Base-by-base conservation (phyloP, 495 filamentous ascomycete species). In the Penicillium canariense region DNA sequence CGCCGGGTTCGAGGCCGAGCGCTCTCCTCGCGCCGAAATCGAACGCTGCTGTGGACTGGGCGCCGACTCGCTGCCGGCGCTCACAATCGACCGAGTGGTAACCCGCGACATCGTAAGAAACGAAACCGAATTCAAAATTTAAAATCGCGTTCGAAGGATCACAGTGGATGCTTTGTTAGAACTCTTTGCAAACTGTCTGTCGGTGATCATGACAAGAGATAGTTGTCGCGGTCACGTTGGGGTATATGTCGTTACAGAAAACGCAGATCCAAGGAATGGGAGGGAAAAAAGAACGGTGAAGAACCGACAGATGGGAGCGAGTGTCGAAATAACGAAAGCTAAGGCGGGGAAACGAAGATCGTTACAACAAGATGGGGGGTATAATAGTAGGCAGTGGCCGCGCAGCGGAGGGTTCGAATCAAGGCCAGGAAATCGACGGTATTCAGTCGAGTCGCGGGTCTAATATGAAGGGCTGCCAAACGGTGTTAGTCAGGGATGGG, bases 51-150 rank as follows among this genome's bases (percentile, higher is more conserved):
- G 55, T 8, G 46, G 23, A 48, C 62, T 60, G 9, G 40, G 28
- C 5, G 34, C 42, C 15, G 59, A 63, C 43, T 63, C 65, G 38
- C 59, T 68, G 20, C 62, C 62, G 8, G 62, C 52, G 25, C 62
- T 68, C 2, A 56, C 42, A 43, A 63, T 63, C 6, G 62, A 68
- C 11, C 59, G 52, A 11, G 56, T 30, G 35, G 51, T 8, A 14
- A 40, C 12, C 46, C 42, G 59, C 18, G 59, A 57, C 65, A 68
- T 68, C 8, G 44, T 11, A 6, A 27, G 3, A 36, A 31, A 43
- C 3, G 28, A 23, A n/a, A 42, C 22, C 20, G 6, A 26, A 9
- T 30, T 26, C 5, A n/a, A 14, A 30, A 31, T 12, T 23, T 25
- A 38, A 44, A 22, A 36, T 40, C 9, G 10, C 20, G 18, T 20